Evolutionary conservation across 345 rosid genomes (phyloP).

Genomic region (Aquilaria yunnanensis): DNA sequence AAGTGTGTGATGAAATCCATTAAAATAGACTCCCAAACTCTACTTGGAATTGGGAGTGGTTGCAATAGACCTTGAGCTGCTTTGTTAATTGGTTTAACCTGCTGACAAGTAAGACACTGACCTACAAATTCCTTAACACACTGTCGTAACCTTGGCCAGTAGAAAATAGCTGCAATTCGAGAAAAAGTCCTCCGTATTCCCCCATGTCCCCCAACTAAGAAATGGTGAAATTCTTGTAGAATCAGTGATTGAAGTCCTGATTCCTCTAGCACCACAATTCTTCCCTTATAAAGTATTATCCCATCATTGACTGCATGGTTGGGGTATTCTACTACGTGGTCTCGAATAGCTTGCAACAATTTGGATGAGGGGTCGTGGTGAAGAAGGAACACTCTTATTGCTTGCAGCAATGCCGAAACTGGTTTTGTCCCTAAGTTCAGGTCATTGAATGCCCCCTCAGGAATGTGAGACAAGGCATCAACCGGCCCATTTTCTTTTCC

Average conservation of each 20-base stretch:
- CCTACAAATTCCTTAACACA: not conserved
- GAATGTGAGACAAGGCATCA: not conserved
- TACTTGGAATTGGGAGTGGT: not conserved
- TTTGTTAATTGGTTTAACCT: not conserved
- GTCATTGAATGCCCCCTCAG: no score
- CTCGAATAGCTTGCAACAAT: no score
- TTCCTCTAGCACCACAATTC: not conserved
- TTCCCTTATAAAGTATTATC: no score
- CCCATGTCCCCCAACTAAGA: not conserved
- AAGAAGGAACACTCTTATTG: no score
- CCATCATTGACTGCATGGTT: no score
- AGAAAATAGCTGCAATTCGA: not conserved
- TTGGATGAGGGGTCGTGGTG: no score
- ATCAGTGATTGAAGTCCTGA: not conserved
- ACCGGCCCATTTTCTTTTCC: not conserved
- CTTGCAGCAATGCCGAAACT: no score
- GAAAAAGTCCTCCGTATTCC: no score
- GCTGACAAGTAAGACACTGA: not conserved
- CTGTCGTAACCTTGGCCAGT: not conserved
- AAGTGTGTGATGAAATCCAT: slow-evolving; percentile 2
- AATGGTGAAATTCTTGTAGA: not conserved
- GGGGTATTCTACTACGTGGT: no score
- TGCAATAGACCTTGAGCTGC: not conserved
- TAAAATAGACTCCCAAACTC: not conserved
- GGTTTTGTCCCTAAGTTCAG: no score